Base-by-base conservation (phyloP, 805 yeast genomes). In the Saccharomycopsis lassenensis region DNA sequence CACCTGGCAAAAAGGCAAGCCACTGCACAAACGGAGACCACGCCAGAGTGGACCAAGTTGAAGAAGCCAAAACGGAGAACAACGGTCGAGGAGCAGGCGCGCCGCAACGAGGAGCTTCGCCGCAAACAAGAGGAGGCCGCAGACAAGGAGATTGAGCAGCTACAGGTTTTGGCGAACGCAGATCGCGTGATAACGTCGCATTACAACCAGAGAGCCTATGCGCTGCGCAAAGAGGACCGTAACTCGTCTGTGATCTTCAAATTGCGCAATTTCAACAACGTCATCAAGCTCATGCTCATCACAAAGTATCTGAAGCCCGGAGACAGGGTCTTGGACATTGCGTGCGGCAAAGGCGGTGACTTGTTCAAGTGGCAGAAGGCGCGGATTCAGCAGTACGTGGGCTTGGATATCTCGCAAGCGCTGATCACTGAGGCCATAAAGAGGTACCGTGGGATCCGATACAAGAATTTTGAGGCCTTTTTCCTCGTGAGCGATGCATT, bases 271-370 rank as follows among this genome's bases (percentile, higher is more conserved):
- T 91, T 86, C 68, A 91, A 91, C 57, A 91, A 91, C 54, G 82
- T 87, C 42, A 79, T 91, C 50, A 91, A 91, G 52, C 82, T 84
- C 53, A 82, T 86, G 51, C 60, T 89, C 6, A 75, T 91, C 36
- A 77, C 79, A 38, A 81, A 79, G 47, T 77, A 65, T 56, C 73
- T 78, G 2, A 61, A 61, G 24, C 61, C 63, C 31, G 60, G 71
- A 43, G 67, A 69, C 27, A 65, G 69, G 15, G 85, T 80, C 1
- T 60, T 91, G 14, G 99, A 91, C 52, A 57, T 89, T 38, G 95
- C 95, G 11, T 87, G 97, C 58, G 99, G 99, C 10, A 93, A 91
- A 55, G 99, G 99, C 35, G 99, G 99, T 19, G 99, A 91, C 59
- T 61, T 91, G 50, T 74, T 80, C 48, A 91, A 91, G 55, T 89